These are phyloP conservation scores for Eremothecium cymbalariae DNA, from an alignment of 1,139 yeast species.

Conservation along the genomic window DNA sequence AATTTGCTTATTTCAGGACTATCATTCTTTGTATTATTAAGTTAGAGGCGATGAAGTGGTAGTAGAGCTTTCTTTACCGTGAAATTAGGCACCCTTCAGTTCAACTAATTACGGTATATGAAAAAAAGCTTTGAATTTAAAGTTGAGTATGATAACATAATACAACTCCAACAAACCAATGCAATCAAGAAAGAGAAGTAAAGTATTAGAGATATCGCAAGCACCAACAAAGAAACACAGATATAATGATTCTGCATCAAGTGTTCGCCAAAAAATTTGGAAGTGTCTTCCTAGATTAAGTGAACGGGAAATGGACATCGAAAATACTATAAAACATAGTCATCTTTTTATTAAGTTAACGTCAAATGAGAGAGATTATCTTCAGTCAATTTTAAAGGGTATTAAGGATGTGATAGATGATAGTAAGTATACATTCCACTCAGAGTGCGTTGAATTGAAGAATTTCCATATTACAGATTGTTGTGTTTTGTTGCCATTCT, in stretches of 20 bases:
- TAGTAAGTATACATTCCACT: constrained; percentile 2
- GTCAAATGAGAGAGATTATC: constrained; percentile 2
- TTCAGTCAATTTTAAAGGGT: constrained; percentile 1
- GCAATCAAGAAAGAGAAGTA: constrained; percentile 4
- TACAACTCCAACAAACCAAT: constrained; percentile 1
- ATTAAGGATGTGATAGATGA: constrained; percentile 2
- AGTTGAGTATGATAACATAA: constrained; percentile 1
- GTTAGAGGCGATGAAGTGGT: too few species aligned
- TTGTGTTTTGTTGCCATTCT: constrained; percentile 20
- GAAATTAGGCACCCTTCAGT: too few species aligned
- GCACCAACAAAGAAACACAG: constrained; percentile 3
- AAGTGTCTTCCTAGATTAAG: constrained; percentile 20
- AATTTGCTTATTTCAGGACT: too few species aligned
- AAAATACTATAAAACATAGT: constrained; percentile 16
- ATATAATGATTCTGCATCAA: background rate
- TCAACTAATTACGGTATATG: too few species aligned
- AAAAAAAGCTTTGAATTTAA: background rate
- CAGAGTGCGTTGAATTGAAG: constrained; percentile 9
- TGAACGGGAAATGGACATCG: constrained; percentile 12
- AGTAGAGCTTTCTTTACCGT: too few species aligned
- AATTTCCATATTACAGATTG: constrained; percentile 21
- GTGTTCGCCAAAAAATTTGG: constrained; percentile 21
- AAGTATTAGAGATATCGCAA: background rate
- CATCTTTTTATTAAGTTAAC: constrained; percentile 14
- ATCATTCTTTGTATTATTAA: too few species aligned